Conservation (phyloP, 1,284 basidiomycete genomes). For the Marasmius oreades region DNA sequence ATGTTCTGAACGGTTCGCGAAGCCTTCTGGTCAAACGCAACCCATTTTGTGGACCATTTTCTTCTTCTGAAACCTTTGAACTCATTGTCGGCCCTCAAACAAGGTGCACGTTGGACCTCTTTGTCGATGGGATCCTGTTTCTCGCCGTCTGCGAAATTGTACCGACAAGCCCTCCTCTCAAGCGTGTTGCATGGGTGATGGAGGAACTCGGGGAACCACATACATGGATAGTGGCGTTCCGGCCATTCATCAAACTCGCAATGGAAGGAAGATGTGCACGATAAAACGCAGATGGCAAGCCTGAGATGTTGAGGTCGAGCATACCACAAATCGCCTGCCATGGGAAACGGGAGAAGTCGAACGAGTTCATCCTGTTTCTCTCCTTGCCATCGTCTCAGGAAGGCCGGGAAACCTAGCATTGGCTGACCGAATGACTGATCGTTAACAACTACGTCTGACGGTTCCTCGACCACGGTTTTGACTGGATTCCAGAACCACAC, state of each 20-base stretch:
- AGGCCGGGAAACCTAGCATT: constrained; percentile 1
- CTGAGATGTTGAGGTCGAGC: constrained; percentile 4
- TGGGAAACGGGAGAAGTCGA: not conserved
- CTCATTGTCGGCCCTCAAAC: constrained; percentile 3
- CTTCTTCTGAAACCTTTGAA: constrained; percentile 12
- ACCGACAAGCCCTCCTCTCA: not conserved
- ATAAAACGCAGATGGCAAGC: constrained; percentile 20
- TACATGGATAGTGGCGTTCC: constrained; percentile 14
- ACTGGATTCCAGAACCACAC: constrained; percentile 21
- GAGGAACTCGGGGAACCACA: constrained; percentile 27
- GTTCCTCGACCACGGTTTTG: constrained; percentile 15
- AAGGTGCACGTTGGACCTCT: not conserved
- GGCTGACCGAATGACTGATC: constrained; percentile 3
- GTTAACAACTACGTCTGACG: constrained; percentile 6
- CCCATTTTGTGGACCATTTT: constrained; percentile 20
- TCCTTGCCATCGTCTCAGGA: constrained; percentile 13
- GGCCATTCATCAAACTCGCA: constrained; percentile 5
- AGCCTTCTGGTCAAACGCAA: constrained; percentile 28
- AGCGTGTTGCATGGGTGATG: constrained; percentile 29
- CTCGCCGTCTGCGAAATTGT: not conserved
- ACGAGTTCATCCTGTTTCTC: constrained; percentile 8
- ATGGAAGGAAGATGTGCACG: constrained; percentile 13
- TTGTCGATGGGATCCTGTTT: not conserved
- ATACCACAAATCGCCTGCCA: not conserved
- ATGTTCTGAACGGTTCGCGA: constrained; percentile 25